phyloP scores from a whole-genome alignment of 2,329 filamentous ascomycete species.

The Ophiostoma himal-ulmi region DNA sequence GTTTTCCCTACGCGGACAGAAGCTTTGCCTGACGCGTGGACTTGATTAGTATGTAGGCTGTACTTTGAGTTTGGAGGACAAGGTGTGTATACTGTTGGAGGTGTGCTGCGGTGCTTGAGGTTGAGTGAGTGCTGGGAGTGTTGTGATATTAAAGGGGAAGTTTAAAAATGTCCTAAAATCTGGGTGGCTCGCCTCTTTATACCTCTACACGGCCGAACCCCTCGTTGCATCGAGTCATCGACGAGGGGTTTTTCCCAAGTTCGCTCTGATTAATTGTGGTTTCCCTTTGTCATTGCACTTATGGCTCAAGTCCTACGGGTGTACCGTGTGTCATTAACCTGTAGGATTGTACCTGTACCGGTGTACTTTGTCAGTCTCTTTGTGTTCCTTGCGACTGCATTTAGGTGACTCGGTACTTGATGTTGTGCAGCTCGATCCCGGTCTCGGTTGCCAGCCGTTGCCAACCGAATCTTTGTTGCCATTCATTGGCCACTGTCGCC shows the following conservation, averaged over 20 bases:
- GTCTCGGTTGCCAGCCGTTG: not conserved
- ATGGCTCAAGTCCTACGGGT: not conserved
- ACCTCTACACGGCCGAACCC: not conserved
- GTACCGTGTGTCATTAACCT: not conserved
- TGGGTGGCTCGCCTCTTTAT: not conserved
- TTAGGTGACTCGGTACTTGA: not conserved
- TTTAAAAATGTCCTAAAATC: not conserved
- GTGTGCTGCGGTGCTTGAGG: not conserved
- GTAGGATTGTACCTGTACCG: not conserved
- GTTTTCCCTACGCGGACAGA: constrained; percentile 16
- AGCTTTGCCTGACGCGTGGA: not conserved
- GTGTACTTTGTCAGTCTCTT: not conserved
- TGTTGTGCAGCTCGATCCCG: not conserved
- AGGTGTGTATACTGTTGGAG: not conserved
- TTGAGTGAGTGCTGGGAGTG: not conserved
- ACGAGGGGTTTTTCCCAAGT: not conserved
- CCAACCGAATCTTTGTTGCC: not conserved
- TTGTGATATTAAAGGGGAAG: not conserved
- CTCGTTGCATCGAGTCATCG: not conserved
- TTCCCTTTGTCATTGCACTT: not conserved
- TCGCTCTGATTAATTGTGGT: not conserved
- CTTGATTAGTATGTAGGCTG: not conserved
- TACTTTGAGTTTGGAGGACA: not conserved
- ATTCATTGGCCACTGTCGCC: not conserved
- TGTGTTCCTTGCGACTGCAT: not conserved